Percentiles rank a stretch among this genome's conserved stretches.
phyloP scores from a whole-genome alignment of 768 basidiomycete genomes.

The Russula virescens region DNA sequence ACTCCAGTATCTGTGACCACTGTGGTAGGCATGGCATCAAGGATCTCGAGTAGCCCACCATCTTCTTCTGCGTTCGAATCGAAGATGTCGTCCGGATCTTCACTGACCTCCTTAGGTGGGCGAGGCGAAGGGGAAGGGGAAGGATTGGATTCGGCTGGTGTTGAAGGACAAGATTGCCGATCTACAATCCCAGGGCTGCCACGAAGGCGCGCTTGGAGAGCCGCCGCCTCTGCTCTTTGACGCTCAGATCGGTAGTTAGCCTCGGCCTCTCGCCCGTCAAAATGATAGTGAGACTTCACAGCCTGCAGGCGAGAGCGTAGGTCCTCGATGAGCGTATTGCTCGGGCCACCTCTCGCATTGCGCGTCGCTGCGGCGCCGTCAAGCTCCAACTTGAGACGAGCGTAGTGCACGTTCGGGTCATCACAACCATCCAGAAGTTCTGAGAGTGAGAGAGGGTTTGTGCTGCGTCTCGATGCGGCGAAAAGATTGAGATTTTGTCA shows the following conservation, averaged over 20 bases:
- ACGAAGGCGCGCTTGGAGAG: conserved; percentile 42
- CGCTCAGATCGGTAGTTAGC: conserved; percentile 49
- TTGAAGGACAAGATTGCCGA: background rate
- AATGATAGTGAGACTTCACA: conserved; percentile 59
- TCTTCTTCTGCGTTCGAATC: conserved; percentile 44
- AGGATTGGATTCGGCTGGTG: background rate
- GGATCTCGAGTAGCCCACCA: conserved; percentile 65
- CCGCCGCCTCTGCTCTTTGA: conserved; percentile 40
- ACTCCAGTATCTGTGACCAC: conserved; percentile 52
- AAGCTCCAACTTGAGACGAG: conserved; percentile 53
- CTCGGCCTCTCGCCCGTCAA: conserved; percentile 63
- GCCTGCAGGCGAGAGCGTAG: conserved; percentile 43
- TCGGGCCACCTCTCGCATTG: conserved; percentile 27
- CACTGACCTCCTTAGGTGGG: conserved; percentile 16
- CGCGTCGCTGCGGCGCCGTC: conserved; percentile 36
- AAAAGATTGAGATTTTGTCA: background rate
- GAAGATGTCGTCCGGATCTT: conserved; percentile 40
- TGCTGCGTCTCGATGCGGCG: background rate
- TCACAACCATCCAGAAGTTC: conserved; percentile 25
- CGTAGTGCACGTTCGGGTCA: conserved; percentile 58
- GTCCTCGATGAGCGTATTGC: conserved; percentile 32
- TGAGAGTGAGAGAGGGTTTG: background rate
- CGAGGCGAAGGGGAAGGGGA: conserved; percentile 4
- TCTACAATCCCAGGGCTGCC: conserved; percentile 19
- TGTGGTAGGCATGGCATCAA: conserved; percentile 58